These are phyloP conservation scores for Scytalidium sp. DNA, from an alignment of 2,329 filamentous ascomycete species.

Conservation along the genomic window DNA sequence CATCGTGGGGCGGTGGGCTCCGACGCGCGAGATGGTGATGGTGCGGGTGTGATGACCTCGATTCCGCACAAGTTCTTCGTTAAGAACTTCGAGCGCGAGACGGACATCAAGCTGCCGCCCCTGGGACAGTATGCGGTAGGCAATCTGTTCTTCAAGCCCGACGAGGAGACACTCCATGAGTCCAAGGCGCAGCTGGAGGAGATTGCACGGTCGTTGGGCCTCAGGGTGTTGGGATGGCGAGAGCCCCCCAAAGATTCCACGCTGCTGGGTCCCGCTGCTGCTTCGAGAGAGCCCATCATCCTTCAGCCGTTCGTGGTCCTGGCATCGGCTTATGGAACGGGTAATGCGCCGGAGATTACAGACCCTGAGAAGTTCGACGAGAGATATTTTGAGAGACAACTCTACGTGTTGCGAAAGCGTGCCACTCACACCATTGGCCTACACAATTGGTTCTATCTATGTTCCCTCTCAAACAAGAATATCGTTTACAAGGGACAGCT, in stretches of 20 bases:
- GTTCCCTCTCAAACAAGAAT: constrained; percentile 93
- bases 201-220: constrained; percentile 80
- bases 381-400: constrained; percentile 83
- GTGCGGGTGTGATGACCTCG: constrained; percentile 98
- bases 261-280: constrained; percentile 86
- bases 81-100: constrained; percentile 95
- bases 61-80: constrained; percentile 98
- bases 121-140: constrained; percentile 93
- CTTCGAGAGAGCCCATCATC: constrained; percentile 92
- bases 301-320: constrained; percentile 94
- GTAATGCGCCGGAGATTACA: constrained; percentile 72
- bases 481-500: constrained; percentile 99
- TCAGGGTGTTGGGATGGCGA: constrained; percentile 94
- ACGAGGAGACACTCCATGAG: constrained; percentile 83
- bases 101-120: constrained; percentile 81
- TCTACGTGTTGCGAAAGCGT: constrained; percentile 92
- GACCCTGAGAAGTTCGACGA: constrained; percentile 82
- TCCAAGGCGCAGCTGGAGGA: constrained; percentile 93
- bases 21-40: constrained; percentile 95
- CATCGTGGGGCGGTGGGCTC: constrained; percentile 97
- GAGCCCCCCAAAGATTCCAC: constrained; percentile 91
- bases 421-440: constrained; percentile 92
- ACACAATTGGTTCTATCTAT: constrained; percentile 98
- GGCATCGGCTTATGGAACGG: constrained; percentile 77
- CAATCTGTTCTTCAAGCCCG: constrained; percentile 98